phyloP scores from a whole-genome alignment of 2,329 filamentous ascomycete genomes.

The Triangularia verruculosa region DNA sequence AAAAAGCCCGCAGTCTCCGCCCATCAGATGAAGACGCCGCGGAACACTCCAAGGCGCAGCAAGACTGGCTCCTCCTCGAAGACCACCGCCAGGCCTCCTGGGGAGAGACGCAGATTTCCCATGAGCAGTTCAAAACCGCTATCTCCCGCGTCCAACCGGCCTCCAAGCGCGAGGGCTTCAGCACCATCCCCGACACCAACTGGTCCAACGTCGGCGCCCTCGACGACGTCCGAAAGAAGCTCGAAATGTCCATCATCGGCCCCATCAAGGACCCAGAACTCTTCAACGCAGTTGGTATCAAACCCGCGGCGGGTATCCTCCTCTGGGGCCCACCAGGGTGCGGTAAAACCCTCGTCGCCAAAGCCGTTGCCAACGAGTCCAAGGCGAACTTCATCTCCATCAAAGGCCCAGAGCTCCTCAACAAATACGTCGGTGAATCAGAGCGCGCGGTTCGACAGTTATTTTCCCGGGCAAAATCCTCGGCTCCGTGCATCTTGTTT shows the following conservation, averaged over 20 bases:
- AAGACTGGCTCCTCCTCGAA: constrained; percentile 30
- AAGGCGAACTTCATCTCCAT: constrained; percentile 98
- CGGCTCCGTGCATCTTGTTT: constrained; percentile 90
- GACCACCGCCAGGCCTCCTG: constrained; percentile 25
- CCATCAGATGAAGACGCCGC: constrained; percentile 15
- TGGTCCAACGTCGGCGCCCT: constrained; percentile 92
- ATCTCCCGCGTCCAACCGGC: constrained; percentile 75
- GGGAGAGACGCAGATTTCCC: constrained; percentile 37
- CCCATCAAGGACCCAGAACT: constrained; percentile 80
- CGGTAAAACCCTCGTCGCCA: constrained; percentile 93
- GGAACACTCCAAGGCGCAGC: constrained; percentile 18
- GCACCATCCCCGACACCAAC: constrained; percentile 87
- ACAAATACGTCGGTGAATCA: constrained; percentile 97
- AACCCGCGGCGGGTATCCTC: constrained; percentile 78
- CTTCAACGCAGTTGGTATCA: constrained; percentile 75
- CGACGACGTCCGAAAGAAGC: constrained; percentile 71
- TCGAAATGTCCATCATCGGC: constrained; percentile 81
- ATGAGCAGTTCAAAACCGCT: constrained; percentile 68
- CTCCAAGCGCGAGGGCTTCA: constrained; percentile 89
- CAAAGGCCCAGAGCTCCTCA: constrained; percentile 92
- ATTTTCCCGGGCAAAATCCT: constrained; percentile 82
- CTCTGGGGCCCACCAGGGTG: constrained; percentile 97
- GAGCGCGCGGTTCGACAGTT: constrained; percentile 91
- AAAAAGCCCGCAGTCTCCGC: constrained; percentile 20
- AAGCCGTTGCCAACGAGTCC: constrained; percentile 92